Conservation (phyloP, 371 early-diverging fungal genomes). For the Saksenaea oblongispora region DNA sequence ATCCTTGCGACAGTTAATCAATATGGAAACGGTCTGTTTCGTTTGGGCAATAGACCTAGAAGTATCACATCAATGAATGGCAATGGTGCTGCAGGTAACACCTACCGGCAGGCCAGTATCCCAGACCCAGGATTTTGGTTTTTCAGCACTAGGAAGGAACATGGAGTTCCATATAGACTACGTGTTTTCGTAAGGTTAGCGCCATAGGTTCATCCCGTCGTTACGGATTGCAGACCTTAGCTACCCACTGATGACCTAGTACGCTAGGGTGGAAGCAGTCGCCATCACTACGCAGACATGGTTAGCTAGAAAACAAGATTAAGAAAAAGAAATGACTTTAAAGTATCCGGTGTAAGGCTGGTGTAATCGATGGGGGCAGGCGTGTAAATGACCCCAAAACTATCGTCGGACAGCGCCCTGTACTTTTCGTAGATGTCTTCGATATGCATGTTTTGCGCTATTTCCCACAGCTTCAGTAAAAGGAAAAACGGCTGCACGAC, state of each 20-base stretch:
- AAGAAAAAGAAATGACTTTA: slow-evolving; percentile 14
- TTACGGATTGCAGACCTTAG: not conserved
- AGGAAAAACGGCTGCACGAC: too few relatives aligned
- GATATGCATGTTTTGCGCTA: not conserved
- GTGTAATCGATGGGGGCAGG: slow-evolving; percentile 21
- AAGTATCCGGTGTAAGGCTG: slow-evolving; percentile 24
- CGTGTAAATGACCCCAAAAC: slow-evolving; percentile 28
- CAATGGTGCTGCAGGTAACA: too few relatives aligned
- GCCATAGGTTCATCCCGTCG: too few relatives aligned
- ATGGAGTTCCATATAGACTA: slow-evolving; percentile 10
- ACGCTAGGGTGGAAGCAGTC: slow-evolving; percentile 3
- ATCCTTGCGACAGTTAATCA: not conserved
- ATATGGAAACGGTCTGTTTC: slow-evolving; percentile 5
- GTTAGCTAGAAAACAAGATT: not conserved
- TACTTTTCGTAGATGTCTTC: slow-evolving; percentile 23
- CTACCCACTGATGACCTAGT: not conserved
- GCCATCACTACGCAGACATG: not conserved
- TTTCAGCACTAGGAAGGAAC: not conserved
- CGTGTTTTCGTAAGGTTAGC: not conserved
- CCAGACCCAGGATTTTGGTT: not conserved
- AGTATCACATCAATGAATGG: not conserved
- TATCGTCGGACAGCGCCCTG: slow-evolving; percentile 16
- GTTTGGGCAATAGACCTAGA: slow-evolving; percentile 8
- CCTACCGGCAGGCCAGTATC: not conserved
- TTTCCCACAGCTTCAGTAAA: not conserved